Base-by-base conservation (phyloP, 306 rosid genomes). In the Crotalaria pallida region DNA sequence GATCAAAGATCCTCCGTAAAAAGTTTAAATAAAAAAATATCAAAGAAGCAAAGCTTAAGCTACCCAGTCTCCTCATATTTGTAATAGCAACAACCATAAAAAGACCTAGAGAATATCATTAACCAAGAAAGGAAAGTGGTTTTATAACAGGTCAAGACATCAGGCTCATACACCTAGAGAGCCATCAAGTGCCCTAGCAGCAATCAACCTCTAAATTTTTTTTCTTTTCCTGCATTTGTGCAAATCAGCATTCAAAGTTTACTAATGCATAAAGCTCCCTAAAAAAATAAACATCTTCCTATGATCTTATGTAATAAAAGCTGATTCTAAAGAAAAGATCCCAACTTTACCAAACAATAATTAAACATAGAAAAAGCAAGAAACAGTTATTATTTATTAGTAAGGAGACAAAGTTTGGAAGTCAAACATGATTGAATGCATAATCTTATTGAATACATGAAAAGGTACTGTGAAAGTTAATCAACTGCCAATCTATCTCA, bases 161-260 rank as follows among this genome's bases (percentile, higher is more conserved):
- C n/a, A n/a, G n/a, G n/a, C 63, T 27, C 21, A 31, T 62, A 44
- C 10, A 16, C 33, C 66, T 27, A 15, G 19, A 62, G 47, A 34
- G 38, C 11, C 62, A 11, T 23, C 8, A 70, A 12, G n/a, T n/a
- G 6, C 10, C 23, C 27, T 22, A 59, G 4, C 23, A 59, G 4
- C 23, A 58, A 58, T 24, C 63, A 24, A 50, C 75, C 50, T 49
- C 40, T 27, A 19, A 49, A 29, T 57, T 57, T 67, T 60, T 69
- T 67, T 61, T 69, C 34, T 33, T 43, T 63, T 56, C 24, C 56
- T 44, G 26, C 12, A 58, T 50, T 49, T 58, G 26, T 1, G 17
- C 11, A 72, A 48, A 33, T 36, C 48, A 22, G 55, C 26, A 58
- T 34, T 22, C 9, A 45, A 51, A 45, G 71, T 73, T 48, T 7